Base-by-base conservation (phyloP, 129 eudicot genomes). In the Flaveria sonorensis region DNA sequence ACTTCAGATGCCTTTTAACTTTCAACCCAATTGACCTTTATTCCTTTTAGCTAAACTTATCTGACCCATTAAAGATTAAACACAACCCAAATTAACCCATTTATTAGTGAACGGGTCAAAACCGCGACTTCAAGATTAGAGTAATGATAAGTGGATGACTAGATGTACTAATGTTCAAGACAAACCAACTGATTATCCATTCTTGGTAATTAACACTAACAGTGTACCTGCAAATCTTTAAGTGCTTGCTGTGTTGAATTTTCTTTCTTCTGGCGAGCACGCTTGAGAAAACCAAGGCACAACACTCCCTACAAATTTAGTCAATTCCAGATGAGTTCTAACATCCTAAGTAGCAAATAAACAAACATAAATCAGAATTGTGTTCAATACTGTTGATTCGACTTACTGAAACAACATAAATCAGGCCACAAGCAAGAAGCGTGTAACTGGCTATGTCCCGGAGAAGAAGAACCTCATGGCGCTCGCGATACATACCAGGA, bases 331-430 rank as follows among this genome's bases (percentile, higher is more conserved):
- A 8, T 73, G 60, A 52, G 60, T 52, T 52, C 24, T 28, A 19
- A 9, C 40, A 21, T 19, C 16, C 42, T 36, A 64, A 65, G 73
- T 76, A 76, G 18, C 56, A 67, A 77, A 52, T 0, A 67, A 21
- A 67, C 63, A 30, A 2, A 26, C 45, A 45, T 43, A 21, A 59
- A 23, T 73, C 15, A 24, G n/a, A 74, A 46, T 30, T 43, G 43
- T 59, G 4, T 5, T 57, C 23, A 21, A 73, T 74, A 43, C 23
- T 74, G 68, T 57, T 69, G 2, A 46, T 55, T 75, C 50, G 50
- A 81, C 98, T 85, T 87, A 93, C 98, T 45, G 97, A 90, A 75
- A 93, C 40, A 68, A 93, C 69, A 73, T 93, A 93, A 70, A 93
- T 85, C 57, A 80, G 66, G 68, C 98, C 98, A 76, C 98, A 93